A percentile compares a stretch with the other conserved stretches of the same genome.
These are phyloP conservation scores for Pythium phragmiticola DNA, from an alignment of 352 stramenopile genomes.

Conservation along the genomic window DNA sequence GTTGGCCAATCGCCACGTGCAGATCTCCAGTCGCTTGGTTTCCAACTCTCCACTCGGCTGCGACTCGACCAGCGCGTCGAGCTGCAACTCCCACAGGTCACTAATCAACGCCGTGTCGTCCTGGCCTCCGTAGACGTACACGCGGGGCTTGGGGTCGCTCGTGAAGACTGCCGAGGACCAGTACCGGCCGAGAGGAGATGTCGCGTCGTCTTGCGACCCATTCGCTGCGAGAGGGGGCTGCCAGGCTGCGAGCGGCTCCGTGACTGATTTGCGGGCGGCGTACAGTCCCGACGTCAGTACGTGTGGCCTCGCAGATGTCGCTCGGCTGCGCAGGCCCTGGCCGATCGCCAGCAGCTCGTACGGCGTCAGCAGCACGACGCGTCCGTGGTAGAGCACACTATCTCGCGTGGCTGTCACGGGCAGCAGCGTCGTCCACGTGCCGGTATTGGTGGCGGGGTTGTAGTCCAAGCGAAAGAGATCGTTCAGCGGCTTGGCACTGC, in stretches of 20 bases:
- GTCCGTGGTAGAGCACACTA: conserved; percentile 34
- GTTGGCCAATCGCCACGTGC: conserved; percentile 51
- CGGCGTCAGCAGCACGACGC: conserved; percentile 40
- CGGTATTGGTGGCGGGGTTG: conserved; percentile 20
- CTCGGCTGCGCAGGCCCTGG: conserved; percentile 29
- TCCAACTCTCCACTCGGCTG: conserved; percentile 26
- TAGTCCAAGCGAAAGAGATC: conserved; percentile 76
- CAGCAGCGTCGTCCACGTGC: conserved; percentile 47
- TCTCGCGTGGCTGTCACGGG: conserved; percentile 13
- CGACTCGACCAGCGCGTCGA: conserved; percentile 38
- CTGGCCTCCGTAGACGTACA: conserved; percentile 69
- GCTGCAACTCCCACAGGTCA: conserved; percentile 60
- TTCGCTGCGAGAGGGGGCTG: neutral
- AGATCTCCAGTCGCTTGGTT: conserved; percentile 28
- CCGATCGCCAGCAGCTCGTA: conserved; percentile 50
- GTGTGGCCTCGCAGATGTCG: conserved; percentile 14
- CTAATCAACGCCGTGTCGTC: conserved; percentile 58
- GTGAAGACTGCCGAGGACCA: conserved; percentile 45
- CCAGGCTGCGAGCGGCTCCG: conserved; percentile 47
- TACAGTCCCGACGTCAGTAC: conserved; percentile 33
- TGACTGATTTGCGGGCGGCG: conserved; percentile 39
- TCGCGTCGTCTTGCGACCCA: conserved; percentile 17
- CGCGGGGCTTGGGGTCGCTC: conserved; percentile 17
- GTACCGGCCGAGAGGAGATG: conserved; percentile 35
- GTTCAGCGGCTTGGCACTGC: conserved; percentile 32